These are phyloP conservation scores for Hypholoma sublateritium DNA, from an alignment of 768 basidiomycete species.

Conservation along the genomic window DNA sequence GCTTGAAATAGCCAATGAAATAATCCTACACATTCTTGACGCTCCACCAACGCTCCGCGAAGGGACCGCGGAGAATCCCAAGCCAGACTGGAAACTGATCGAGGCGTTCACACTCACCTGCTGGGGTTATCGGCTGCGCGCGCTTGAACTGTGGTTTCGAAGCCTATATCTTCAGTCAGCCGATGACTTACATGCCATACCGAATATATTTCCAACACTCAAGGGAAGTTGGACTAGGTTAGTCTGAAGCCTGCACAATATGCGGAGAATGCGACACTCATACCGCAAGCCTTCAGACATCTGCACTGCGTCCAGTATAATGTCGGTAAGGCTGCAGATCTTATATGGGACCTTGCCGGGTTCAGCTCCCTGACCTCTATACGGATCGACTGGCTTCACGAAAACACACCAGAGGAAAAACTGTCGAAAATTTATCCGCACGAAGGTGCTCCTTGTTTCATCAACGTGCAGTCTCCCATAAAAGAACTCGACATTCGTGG, in stretches of 20 bases:
- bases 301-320: slow-evolving; percentile 30
- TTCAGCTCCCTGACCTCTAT: slow-evolving; percentile 21
- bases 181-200: slow-evolving; percentile 20
- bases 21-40: slow-evolving; percentile 24
- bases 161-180: slow-evolving; percentile 24
- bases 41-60: slow-evolving; percentile 6
- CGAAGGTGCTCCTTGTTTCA: slow-evolving; percentile 20
- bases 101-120: slow-evolving; percentile 27
- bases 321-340: not conserved
- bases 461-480: slow-evolving; percentile 23
- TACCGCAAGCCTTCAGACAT: slow-evolving; percentile 21
- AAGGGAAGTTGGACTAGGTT: slow-evolving; percentile 22
- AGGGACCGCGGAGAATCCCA: slow-evolving; percentile 17
- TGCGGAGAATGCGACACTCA: not conserved
- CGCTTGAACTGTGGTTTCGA: slow-evolving; percentile 33
- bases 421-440: slow-evolving; percentile 1
- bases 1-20: slow-evolving; percentile 33
- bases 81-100: slow-evolving; percentile 28
- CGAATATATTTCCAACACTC: slow-evolving; percentile 25
- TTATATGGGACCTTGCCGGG: slow-evolving; percentile 25
- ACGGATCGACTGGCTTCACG: slow-evolving; percentile 28
- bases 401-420: no score
- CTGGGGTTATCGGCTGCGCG: slow-evolving; percentile 26
- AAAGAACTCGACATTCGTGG: slow-evolving; percentile 30
- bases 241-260: not conserved